Conservation (phyloP, 2,329 filamentous ascomycete genomes). For the Aspergillus fumigatus region DNA sequence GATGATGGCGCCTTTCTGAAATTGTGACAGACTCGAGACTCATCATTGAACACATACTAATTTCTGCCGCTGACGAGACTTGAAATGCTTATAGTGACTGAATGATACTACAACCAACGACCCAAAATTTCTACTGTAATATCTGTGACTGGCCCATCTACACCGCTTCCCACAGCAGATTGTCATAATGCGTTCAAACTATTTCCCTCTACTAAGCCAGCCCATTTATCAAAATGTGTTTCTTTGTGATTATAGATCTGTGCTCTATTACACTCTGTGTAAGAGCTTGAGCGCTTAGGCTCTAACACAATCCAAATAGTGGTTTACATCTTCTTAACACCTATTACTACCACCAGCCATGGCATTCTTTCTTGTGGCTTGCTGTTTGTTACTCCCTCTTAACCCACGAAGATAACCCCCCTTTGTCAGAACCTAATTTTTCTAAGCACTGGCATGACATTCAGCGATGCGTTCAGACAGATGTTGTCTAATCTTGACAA, state of each 20-base stretch:
- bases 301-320: not conserved
- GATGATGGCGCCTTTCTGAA: not conserved
- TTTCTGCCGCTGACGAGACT: not conserved
- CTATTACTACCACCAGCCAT: not conserved
- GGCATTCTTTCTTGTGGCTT: not conserved
- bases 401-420: not conserved
- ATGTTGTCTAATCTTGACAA: not conserved
- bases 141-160: no score
- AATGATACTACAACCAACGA: not conserved
- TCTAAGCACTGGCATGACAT: not conserved
- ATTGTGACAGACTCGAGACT: not conserved
- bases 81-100: not conserved
- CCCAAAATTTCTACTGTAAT: not conserved
- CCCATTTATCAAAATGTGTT: not conserved
- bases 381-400: not conserved
- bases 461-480: not conserved
- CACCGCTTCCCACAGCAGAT: not conserved
- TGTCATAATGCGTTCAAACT: not conserved
- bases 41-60: not conserved
- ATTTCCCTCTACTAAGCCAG: not conserved
- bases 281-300: not conserved
- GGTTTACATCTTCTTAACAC: not conserved
- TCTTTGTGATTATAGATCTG: not conserved
- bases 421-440: not conserved
- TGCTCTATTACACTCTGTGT: not conserved